Evolutionary conservation across 202 grass and related monocot genomes (phyloP), one percentile per base, ranked within the genome.

Genomic region (Brachypodium distachyon): DNA sequence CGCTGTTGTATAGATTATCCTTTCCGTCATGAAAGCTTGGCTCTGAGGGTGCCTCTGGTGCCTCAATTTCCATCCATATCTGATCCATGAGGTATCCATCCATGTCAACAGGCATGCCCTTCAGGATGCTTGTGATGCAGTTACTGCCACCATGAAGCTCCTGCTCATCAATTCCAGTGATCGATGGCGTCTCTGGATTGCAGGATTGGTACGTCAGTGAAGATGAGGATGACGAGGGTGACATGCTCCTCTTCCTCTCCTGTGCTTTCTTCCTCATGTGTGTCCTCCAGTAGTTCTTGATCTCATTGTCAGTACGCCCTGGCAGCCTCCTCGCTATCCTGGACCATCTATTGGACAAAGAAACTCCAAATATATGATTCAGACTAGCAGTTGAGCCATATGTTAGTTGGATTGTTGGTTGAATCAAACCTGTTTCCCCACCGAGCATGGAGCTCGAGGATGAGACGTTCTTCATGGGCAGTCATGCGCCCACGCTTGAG

Each of bases 231-330:
- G 89, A 83, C 7, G 84, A 92, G 12, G 83, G 83, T 22, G 86
- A 87, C 62, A 71, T 59, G 73, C 62, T 96, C 10, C 82, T 69
- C 83, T 91, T 95, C 74, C 72, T 76, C 67, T 95, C 92, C 48
- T 95, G 92, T 23, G 92, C 92, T 78, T 91, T 91, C 86, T 95
- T 95, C 81, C 92, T 95, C 92, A 91, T 95, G 73, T 91, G 92
- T 4, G 92, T 95, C 76, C 89, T 95, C 92, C 92, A 95, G 80
- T 91, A 95, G 80, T 95, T 95, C 83, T 95, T 95, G 69, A 95
- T 95, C 89, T 95, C 92, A 16, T 95, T 95, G 46, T 95, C 92
- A 10, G 92, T 95, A 42, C 92, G 92, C 36, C 92, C 92, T 49
- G 92, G 92, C 29, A 96, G 53, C 62, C 74, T 83, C 23, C 89